A percentile compares a stretch with the other conserved stretches of the same genome.
These are phyloP conservation scores for Phytophthora pisi DNA, from an alignment of 352 stramenopile genomes.

Conservation along the genomic window DNA sequence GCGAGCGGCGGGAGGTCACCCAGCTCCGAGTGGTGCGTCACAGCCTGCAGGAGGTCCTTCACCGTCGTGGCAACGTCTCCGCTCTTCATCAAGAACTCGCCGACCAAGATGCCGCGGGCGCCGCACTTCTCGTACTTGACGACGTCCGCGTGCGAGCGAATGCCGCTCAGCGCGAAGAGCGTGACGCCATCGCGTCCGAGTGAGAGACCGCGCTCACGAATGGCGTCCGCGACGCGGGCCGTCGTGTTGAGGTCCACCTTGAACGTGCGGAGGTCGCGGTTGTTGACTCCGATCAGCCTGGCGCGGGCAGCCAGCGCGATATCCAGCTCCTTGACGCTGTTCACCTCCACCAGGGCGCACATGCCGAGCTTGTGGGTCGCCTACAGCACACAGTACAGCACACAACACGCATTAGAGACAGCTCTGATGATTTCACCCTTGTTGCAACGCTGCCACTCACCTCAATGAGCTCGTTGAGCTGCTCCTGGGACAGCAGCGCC, in stretches of 20 bases:
- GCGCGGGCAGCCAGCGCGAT: slow-evolving; percentile 92
- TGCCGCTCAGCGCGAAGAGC: slow-evolving; percentile 96
- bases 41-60: slow-evolving; percentile 60
- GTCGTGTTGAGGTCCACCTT: slow-evolving; percentile 97
- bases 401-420: neutral
- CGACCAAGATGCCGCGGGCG: slow-evolving; percentile 93
- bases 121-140: slow-evolving; percentile 91
- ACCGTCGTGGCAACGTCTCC: slow-evolving; percentile 90
- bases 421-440: slow-evolving; percentile 1
- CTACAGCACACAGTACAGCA: slow-evolving; percentile 31
- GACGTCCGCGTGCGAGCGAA: slow-evolving; percentile 94
- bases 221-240: slow-evolving; percentile 86
- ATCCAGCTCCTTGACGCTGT: slow-evolving; percentile 94
- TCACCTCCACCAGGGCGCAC: slow-evolving; percentile 98
- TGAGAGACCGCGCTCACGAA: slow-evolving; percentile 69
- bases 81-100: slow-evolving; percentile 98
- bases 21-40: slow-evolving; percentile 37
- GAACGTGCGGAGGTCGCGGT: slow-evolving; percentile 98
- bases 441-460: slow-evolving; percentile 25
- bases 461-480: slow-evolving; percentile 66
- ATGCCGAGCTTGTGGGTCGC: slow-evolving; percentile 93
- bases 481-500: slow-evolving; percentile 79
- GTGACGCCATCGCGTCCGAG: slow-evolving; percentile 82
- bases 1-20: slow-evolving; percentile 60
- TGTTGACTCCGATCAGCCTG: slow-evolving; percentile 98